Conservation (phyloP, 2,329 filamentous ascomycete species). For the Diaporthe ampelina region DNA sequence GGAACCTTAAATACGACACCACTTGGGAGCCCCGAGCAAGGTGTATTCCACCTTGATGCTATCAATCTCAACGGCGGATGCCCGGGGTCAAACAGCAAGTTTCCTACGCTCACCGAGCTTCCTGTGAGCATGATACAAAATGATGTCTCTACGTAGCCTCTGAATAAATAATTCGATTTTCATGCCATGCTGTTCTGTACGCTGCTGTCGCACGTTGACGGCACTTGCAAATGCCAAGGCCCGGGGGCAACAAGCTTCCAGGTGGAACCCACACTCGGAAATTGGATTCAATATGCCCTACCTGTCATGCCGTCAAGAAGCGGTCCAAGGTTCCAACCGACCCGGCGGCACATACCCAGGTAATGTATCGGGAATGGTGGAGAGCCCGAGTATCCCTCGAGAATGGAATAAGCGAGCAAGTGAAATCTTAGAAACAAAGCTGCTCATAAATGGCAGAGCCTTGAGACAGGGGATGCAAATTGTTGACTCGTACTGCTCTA, state of each 20-base stretch:
- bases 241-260: background rate
- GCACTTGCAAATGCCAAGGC: background rate
- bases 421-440: background rate
- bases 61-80: too few relatives aligned
- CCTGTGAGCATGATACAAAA: fast-evolving
- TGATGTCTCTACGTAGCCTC: fast-evolving
- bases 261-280: background rate
- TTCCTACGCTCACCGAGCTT: background rate
- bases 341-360: background rate
- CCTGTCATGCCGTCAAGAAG: background rate
- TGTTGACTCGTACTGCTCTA: too few relatives aligned
- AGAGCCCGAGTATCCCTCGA: background rate
- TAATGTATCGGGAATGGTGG: background rate
- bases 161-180: background rate
- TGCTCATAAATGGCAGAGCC: background rate
- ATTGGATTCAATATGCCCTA: background rate
- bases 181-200: background rate
- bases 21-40: background rate
- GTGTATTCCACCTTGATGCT: background rate
- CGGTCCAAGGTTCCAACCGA: background rate
- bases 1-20: background rate
- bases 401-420: background rate
- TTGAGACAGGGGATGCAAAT: too few relatives aligned
- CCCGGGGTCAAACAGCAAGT: background rate
- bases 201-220: background rate